A percentile compares a stretch with the other conserved stretches of the same genome.
phyloP scores from a whole-genome alignment of 768 basidiomycete genomes.

The Dentipellis fragilis region DNA sequence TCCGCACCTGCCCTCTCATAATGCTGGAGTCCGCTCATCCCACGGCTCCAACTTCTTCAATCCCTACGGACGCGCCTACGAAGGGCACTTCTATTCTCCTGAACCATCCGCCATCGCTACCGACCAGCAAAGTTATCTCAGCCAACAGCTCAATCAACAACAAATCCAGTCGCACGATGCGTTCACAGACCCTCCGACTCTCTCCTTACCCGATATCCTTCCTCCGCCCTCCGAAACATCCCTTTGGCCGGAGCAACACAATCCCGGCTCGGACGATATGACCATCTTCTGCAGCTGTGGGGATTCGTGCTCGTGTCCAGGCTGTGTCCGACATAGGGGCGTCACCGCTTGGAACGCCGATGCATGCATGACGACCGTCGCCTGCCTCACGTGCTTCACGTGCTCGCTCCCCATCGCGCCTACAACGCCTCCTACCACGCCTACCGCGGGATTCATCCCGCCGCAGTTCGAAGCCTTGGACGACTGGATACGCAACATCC shows the following conservation, averaged over 20 bases:
- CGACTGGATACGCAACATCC: slow-evolving; percentile 12
- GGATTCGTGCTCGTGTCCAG: slow-evolving; percentile 9
- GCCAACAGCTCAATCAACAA: too few relatives aligned
- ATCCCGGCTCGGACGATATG: neutral
- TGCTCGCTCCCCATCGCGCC: slow-evolving; percentile 5
- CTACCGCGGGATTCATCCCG: slow-evolving; percentile 5
- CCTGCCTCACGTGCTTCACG: slow-evolving; percentile 9
- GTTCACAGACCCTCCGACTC: neutral
- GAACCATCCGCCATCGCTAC: slow-evolving; percentile 14
- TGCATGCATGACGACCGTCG: slow-evolving; percentile 4
- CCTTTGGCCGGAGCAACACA: neutral
- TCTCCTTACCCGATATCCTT: neutral
- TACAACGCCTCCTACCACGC: slow-evolving; percentile 13
- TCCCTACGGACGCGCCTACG: slow-evolving; percentile 60
- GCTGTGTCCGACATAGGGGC: slow-evolving; percentile 12
- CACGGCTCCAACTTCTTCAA: slow-evolving; percentile 47
- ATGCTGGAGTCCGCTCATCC: slow-evolving; percentile 20
- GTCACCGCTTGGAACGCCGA: slow-evolving; percentile 9
- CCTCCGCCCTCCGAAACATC: neutral
- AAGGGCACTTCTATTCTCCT: slow-evolving; percentile 32
- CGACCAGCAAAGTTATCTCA: neutral
- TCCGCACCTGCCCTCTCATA: neutral
- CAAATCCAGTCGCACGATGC: too few relatives aligned
- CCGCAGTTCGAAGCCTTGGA: slow-evolving; percentile 12
- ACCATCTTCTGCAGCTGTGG: slow-evolving; percentile 11